A percentile compares a stretch with the other conserved stretches of the same genome.
Evolutionary conservation across 805 yeast species (phyloP).

Genomic region (Lipomyces sp.): DNA sequence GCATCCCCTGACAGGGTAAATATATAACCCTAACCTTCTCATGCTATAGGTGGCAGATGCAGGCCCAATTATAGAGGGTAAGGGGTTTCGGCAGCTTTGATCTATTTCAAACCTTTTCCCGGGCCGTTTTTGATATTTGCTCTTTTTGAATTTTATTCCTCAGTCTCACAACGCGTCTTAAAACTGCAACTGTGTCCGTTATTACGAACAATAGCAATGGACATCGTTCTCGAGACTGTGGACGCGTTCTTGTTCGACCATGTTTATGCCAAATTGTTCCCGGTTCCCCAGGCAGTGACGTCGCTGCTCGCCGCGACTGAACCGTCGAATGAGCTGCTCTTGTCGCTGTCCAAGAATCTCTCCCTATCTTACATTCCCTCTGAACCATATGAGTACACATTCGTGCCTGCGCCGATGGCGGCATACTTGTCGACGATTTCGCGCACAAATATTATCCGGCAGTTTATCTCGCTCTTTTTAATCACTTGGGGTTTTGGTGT

Average conservation of each 20-base stretch:
- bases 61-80: no score
- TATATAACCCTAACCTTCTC: no score
- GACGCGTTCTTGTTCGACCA: constrained; percentile 79
- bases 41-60: no score
- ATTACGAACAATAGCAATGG: constrained; percentile 59
- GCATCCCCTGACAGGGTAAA: no score
- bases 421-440: constrained; percentile 60
- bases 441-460: constrained; percentile 76
- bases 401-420: constrained; percentile 22
- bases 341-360: constrained; percentile 51
- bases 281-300: constrained; percentile 45
- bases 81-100: no score
- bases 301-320: constrained; percentile 50
- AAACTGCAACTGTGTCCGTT: background rate
- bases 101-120: no score
- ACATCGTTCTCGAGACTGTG: constrained; percentile 79
- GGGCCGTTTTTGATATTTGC: no score
- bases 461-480: constrained; percentile 64
- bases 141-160: no score
- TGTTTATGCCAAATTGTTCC: constrained; percentile 70
- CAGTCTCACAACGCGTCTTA: background rate
- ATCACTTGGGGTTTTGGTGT: constrained; percentile 84
- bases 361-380: constrained; percentile 31
- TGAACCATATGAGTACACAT: constrained; percentile 31
- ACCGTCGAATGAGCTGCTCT: constrained; percentile 54